A percentile compares a stretch with the other conserved stretches of the same genome.
These are phyloP conservation scores for Globisporangium viniferum DNA, from an alignment of 352 stramenopile species.

Conservation along the genomic window DNA sequence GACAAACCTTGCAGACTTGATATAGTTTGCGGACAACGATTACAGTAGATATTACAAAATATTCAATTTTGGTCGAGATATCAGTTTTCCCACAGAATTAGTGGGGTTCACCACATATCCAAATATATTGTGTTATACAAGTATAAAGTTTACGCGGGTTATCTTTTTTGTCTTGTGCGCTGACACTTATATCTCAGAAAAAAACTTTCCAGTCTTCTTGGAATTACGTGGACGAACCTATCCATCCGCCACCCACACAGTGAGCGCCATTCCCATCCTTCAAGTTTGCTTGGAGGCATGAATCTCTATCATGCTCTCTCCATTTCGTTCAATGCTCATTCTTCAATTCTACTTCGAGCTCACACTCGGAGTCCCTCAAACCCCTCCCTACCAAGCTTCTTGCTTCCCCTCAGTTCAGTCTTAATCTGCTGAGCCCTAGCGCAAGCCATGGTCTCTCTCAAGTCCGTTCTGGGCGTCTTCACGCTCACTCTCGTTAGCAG, in stretches of 20 bases:
- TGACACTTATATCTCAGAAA: not conserved
- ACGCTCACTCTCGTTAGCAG: not conserved
- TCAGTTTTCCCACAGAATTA: no score
- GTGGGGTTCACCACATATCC: no score
- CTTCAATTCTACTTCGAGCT: not conserved
- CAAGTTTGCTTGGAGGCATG: not conserved
- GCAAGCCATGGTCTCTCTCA: slow-evolving; percentile 1
- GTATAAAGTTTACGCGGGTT: no score
- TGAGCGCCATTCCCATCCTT: not conserved
- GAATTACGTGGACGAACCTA: not conserved
- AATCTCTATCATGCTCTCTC: not conserved
- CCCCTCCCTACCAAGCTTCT: not conserved
- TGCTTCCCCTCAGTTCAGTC: not conserved
- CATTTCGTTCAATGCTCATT: not conserved
- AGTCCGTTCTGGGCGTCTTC: not conserved
- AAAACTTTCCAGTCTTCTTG: not conserved
- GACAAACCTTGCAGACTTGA: no score
- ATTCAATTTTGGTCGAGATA: no score
- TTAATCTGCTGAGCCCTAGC: not conserved
- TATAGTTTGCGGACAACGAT: no score
- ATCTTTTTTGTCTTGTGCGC: not conserved
- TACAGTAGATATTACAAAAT: no score
- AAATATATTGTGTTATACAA: no score
- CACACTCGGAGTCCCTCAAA: not conserved
- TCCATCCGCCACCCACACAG: no score